Base-by-base conservation (phyloP, 169 alveolate species). In the Plasmodium ovale region DNA sequence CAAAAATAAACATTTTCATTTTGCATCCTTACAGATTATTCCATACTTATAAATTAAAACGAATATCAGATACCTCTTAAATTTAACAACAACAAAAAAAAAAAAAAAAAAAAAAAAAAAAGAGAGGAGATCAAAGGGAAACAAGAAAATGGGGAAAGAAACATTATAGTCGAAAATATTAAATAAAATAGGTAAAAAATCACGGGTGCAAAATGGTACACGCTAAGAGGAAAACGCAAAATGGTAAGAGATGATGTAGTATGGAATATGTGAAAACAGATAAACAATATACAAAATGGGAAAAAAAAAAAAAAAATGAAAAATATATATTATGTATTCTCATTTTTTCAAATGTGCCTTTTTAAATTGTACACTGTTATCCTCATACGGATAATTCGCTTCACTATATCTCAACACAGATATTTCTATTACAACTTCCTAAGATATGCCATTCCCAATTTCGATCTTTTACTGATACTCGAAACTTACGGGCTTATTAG, bases 401-500 rank as follows among this genome's bases (percentile, higher is more conserved):
- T 39, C 9, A 39, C 9, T 39, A 39, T 39, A 39, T 39, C n/a
- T 39, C 51, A 39, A 39, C 44, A 60, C 33, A 60, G 33, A 35
- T 35, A 1, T 60, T 16, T 60, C 47, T 27, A n/a, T n/a, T n/a
- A n/a, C n/a, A n/a, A n/a, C n/a, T n/a, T n/a, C n/a, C n/a, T n/a
- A n/a, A n/a, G n/a, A n/a, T n/a, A n/a, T n/a, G n/a, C n/a, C n/a
- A n/a, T n/a, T n/a, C n/a, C n/a, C n/a, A n/a, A 60, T 25, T 31
- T 29, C 12, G 14, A 37, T 65, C 39, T 21, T 27, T 25, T 25
- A 59, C 9, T 7, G 0, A 27, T 59, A 6, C 7, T 27, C 7
- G 16, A n/a, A 59, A 59, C 27, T 51, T 29, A 79, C 12, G 89
- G 84, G 51, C 79, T 51, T 49, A 85, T 67, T 62, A 85, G 69